Base-by-base conservation (phyloP, 768 basidiomycete species). In the Paxillus ammoniavirescens region DNA sequence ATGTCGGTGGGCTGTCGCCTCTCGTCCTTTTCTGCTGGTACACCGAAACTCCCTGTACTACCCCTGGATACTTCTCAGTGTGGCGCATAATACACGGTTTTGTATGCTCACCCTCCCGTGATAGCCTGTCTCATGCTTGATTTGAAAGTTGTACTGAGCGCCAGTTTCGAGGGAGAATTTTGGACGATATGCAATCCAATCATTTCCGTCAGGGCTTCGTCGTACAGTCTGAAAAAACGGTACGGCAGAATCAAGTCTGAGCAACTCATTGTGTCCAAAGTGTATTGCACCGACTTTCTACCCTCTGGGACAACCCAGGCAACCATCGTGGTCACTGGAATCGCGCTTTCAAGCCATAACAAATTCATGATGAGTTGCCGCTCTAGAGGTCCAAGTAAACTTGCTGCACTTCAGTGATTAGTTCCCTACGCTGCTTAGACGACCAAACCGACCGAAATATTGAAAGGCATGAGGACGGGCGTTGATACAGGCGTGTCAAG, bases 291-390 rank as follows among this genome's bases (percentile, higher is more conserved):
- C 58, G 73, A 89, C 91, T 81, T 82, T 80, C 78, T 86, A 57
- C 82, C 80, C 60, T 91, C 89, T 12, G 79, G 81, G 30, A 82
- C 77, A 21, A 92, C 86, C 90, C 92, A 92, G 15, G 83, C 81
- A 5, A 78, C 72, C 83, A 93, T 85, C 0, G 84, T 87, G 14
- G 78, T 74, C n/a, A 75, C 69, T 1, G 81, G 74, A 47, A 93
- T 83, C 4, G 86, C 73, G 21, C 82, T 80, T 64, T 96, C 94
- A 28, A 94, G 77, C 93, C 94, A 97, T 8, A 96, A 75, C 49
- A 93, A 66, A 65, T 87, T 91, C 86, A 95, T 89, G 31, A 93
- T 81, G 26, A 95, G 75, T 65, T 96, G 93, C 51, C 91, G 78
- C 63, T 93, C 89, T 18, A 94, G 65, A 17, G 90, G 82, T 2